Evolutionary conservation across 1,139 yeast genomes (phyloP).

Genomic region (Pichia sp.): DNA sequence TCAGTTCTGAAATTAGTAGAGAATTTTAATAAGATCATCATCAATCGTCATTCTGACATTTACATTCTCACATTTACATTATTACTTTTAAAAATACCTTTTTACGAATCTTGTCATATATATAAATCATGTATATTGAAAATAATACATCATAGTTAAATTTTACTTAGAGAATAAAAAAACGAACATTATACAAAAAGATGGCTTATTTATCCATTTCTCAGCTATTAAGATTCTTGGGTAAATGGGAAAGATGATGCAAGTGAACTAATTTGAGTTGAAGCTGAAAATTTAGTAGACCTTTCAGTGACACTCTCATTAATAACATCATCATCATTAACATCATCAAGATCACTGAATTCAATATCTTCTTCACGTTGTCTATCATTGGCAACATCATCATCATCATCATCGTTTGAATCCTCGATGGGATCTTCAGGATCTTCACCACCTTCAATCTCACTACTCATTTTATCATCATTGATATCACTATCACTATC

Average conservation of each 20-base stretch:
- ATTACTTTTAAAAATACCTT: no score
- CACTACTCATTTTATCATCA: no score
- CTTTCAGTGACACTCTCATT: neutral
- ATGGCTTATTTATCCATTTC: neutral
- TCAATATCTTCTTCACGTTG: constrained; percentile 11
- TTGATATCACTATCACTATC: constrained; percentile 3
- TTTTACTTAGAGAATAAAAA: neutral
- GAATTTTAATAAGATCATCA: constrained; percentile 3
- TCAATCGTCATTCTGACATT: no score
- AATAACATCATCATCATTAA: neutral
- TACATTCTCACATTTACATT: no score
- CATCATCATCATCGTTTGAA: constrained; percentile 8
- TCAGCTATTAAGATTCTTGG: constrained; percentile 1
- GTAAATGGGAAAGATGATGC: constrained; percentile 14
- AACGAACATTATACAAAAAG: neutral
- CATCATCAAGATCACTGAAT: constrained; percentile 12
- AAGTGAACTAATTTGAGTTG: constrained; percentile 13
- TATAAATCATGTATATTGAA: neutral
- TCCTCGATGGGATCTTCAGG: constrained; percentile 15
- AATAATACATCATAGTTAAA: neutral
- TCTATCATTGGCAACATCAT: neutral
- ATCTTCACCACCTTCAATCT: constrained; percentile 11
- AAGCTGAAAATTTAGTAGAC: constrained; percentile 1
- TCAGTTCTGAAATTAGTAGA: constrained; percentile 7
- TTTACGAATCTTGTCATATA: neutral